phyloP scores from a whole-genome alignment of 164 flowering plant species.

The Liquidambar formosana region DNA sequence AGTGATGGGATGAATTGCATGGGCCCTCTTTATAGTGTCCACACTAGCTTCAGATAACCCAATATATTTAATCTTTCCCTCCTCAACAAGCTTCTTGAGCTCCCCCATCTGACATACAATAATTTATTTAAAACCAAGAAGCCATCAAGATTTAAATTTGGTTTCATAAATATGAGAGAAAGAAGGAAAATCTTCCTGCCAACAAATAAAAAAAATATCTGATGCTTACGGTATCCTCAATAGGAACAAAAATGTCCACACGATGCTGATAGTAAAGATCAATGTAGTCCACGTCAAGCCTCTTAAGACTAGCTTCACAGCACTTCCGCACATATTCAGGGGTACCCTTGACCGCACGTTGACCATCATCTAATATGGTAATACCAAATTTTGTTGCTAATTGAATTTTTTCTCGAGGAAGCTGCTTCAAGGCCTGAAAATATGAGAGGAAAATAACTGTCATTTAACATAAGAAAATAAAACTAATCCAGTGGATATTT shows the following conservation, averaged over 20 bases:
- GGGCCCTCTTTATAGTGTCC: conserved; percentile 55
- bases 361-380: neutral
- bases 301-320: conserved; percentile 69
- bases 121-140: neutral
- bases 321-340: conserved; percentile 63
- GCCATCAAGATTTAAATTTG: neutral
- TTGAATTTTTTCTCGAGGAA: conserved; percentile 55
- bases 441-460: no score
- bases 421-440: conserved; percentile 53
- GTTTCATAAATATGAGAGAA: neutral
- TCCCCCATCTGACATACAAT: conserved; percentile 56
- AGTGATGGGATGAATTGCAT: conserved; percentile 67
- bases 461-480: no score
- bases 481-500: no score
- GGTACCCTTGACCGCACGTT: conserved; percentile 35
- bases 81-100: no score
- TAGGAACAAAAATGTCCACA: conserved; percentile 55
- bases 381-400: conserved; percentile 61
- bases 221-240: no score
- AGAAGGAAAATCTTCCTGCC: neutral
- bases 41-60: conserved; percentile 62
- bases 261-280: conserved; percentile 72
- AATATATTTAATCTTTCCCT: conserved; percentile 60
- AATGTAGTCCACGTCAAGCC: conserved; percentile 62
- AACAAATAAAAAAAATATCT: conserved; percentile 67